Evolutionary conservation across 2,329 filamentous ascomycete genomes (phyloP).

Genomic region (Gaeumannomyces sp.): DNA sequence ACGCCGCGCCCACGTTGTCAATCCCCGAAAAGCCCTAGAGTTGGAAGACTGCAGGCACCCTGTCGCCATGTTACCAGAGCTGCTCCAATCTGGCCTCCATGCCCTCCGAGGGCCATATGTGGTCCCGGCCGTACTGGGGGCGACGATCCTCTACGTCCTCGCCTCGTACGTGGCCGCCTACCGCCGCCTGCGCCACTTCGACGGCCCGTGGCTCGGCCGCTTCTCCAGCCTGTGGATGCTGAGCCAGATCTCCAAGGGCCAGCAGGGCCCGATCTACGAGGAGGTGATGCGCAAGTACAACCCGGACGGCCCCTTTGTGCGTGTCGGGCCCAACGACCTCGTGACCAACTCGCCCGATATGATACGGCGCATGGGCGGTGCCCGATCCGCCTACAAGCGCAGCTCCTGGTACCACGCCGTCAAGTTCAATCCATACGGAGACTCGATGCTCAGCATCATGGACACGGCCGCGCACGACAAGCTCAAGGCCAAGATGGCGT

Average conservation of each 20-base stretch:
- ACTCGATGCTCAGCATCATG: slow-evolving; percentile 40
- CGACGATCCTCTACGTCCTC: slow-evolving; percentile 12
- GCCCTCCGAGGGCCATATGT: not conserved
- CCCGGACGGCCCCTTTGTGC: slow-evolving; percentile 18
- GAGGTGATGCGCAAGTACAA: slow-evolving; percentile 20
- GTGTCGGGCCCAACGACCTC: slow-evolving; percentile 31
- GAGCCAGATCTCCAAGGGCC: slow-evolving; percentile 17
- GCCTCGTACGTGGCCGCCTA: slow-evolving; percentile 14
- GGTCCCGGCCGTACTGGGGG: not conserved
- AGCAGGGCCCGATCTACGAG: slow-evolving; percentile 18
- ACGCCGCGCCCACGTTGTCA: too few relatives aligned
- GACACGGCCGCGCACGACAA: slow-evolving; percentile 23
- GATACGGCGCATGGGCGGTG: slow-evolving; percentile 23
- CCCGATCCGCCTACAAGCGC: slow-evolving; percentile 23
- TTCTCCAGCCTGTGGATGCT: slow-evolving; percentile 28
- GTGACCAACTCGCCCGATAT: slow-evolving; percentile 27
- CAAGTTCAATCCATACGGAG: slow-evolving; percentile 39
- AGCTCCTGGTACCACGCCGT: slow-evolving; percentile 37
- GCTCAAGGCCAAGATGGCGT: slow-evolving; percentile 20
- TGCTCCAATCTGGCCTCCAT: not conserved
- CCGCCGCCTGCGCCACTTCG: slow-evolving; percentile 20
- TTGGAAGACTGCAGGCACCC: not conserved
- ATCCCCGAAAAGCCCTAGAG: not conserved
- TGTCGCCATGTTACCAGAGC: not conserved
- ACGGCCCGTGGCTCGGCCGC: slow-evolving; percentile 22